phyloP scores from a whole-genome alignment of 192 early-diverging fungal species.

The Endogone sp. region DNA sequence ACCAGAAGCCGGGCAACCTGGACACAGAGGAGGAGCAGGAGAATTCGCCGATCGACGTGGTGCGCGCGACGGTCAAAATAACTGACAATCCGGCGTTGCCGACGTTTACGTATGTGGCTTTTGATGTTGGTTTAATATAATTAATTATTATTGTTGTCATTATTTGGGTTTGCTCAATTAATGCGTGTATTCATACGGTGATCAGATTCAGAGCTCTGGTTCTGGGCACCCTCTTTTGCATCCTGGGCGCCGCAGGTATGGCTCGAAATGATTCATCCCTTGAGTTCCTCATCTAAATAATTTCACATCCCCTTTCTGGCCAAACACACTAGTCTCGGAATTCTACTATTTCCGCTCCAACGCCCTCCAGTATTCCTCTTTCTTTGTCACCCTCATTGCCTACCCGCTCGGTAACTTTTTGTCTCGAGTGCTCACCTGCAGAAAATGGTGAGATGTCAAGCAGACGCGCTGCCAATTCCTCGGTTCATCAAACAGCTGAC shows the following conservation, averaged over 20 bases:
- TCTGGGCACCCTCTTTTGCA: slow-evolving; percentile 36
- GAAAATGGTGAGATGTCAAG: neutral
- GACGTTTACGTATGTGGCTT: slow-evolving; percentile 67
- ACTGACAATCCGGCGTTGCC: slow-evolving; percentile 62
- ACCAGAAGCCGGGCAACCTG: no score
- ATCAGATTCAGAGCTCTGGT: slow-evolving; percentile 39
- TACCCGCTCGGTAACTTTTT: slow-evolving; percentile 9
- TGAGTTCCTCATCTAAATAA: no score
- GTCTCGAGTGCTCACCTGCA: neutral
- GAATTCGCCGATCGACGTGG: slow-evolving; percentile 65
- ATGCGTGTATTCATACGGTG: slow-evolving; percentile 7
- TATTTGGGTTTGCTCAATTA: slow-evolving; percentile 70
- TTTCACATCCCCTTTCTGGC: slow-evolving; percentile 1
- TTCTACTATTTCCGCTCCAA: slow-evolving; percentile 13
- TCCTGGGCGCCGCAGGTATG: slow-evolving; percentile 19
- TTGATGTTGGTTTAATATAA: slow-evolving; percentile 69
- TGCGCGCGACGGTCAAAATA: slow-evolving; percentile 63
- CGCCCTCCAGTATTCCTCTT: slow-evolving; percentile 1
- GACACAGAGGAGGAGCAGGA: slow-evolving; percentile 7
- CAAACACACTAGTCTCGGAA: slow-evolving; percentile 64
- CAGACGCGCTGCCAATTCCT: neutral
- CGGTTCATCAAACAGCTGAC: slow-evolving; percentile 45
- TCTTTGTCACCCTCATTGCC: slow-evolving; percentile 13
- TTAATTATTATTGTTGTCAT: slow-evolving; percentile 48
- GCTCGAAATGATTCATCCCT: no score